Percentiles rank a stretch among this genome's conserved stretches.
These are phyloP conservation scores for Pyrenophora seminiperda DNA, from an alignment of 2,329 filamentous ascomycete species.

Conservation along the genomic window DNA sequence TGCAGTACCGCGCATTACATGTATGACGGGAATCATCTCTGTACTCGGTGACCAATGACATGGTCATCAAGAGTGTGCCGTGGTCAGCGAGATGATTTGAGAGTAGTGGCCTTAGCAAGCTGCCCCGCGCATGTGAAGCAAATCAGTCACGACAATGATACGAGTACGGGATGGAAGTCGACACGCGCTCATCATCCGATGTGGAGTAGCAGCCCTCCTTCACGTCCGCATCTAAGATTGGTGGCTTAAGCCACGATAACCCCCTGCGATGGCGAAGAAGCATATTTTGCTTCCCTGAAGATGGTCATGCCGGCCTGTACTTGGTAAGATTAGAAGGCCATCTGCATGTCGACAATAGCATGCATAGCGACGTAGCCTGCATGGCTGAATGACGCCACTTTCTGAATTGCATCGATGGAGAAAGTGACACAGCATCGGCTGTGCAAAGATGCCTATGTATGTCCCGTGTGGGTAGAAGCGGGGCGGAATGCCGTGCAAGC, in stretches of 20 bases:
- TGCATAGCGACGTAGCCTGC: not conserved
- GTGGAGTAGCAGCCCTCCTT: too few relatives aligned
- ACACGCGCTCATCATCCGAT: too few relatives aligned
- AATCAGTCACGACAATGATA: not conserved
- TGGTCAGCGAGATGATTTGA: constrained; percentile 18
- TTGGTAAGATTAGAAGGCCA: too few relatives aligned
- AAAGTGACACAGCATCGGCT: not conserved
- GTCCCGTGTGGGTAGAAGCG: not conserved
- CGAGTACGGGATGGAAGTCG: not conserved
- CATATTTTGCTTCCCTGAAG: too few relatives aligned
- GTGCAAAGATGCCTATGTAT: not conserved
- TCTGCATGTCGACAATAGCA: too few relatives aligned
- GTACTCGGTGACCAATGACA: constrained; percentile 5
- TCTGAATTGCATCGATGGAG: not conserved
- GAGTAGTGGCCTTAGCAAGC: not conserved
- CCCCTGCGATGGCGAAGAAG: too few relatives aligned
- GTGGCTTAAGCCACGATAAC: too few relatives aligned
- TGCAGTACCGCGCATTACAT: not conserved
- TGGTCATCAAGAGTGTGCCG: constrained; percentile 7
- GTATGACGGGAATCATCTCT: not conserved
- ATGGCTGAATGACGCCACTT: not conserved
- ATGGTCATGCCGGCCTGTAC: too few relatives aligned
- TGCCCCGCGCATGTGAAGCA: constrained; percentile 1
- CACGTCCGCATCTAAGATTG: too few relatives aligned
- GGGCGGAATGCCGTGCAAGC: not conserved